Evolutionary conservation across 192 early-diverging fungal genomes (phyloP).

Genomic region (Coemansia sp.): DNA sequence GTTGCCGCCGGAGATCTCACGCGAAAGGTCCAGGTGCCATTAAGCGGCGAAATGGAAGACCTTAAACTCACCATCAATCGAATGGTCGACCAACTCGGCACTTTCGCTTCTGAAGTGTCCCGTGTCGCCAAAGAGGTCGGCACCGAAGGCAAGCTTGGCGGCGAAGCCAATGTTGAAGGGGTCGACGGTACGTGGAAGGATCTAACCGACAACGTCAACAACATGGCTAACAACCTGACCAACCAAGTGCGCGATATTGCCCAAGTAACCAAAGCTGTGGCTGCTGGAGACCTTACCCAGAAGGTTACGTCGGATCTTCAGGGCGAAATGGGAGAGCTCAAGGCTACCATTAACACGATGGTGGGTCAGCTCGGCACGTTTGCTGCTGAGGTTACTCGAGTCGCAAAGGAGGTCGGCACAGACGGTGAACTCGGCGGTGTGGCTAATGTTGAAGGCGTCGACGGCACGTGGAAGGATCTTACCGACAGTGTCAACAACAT

Average conservation of each 20-base stretch:
- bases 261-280: no score
- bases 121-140: slow-evolving; percentile 66
- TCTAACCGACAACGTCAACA: slow-evolving; percentile 59
- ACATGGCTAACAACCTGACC: slow-evolving; percentile 61
- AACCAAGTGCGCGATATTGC: slow-evolving; percentile 61
- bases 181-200: slow-evolving; percentile 57
- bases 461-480: slow-evolving; percentile 57
- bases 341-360: slow-evolving; percentile 52
- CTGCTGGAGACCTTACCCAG: slow-evolving; percentile 57
- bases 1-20: slow-evolving; percentile 60
- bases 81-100: slow-evolving; percentile 62
- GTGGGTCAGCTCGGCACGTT: slow-evolving; percentile 56
- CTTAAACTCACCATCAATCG: slow-evolving; percentile 62
- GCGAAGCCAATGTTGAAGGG: slow-evolving; percentile 55
- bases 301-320: slow-evolving; percentile 60
- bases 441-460: slow-evolving; percentile 55
- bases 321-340: slow-evolving; percentile 62
- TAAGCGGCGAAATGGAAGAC: slow-evolving; percentile 60
- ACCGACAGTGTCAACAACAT: slow-evolving; percentile 62
- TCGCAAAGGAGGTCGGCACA: slow-evolving; percentile 58
- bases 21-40: slow-evolving; percentile 55
- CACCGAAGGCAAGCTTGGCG: slow-evolving; percentile 64
- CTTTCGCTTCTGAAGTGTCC: slow-evolving; percentile 64
- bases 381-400: slow-evolving; percentile 54
- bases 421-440: slow-evolving; percentile 58